Evolutionary conservation across 2,329 filamentous ascomycete species (phyloP), one percentile per base, ranked within the genome.

Genomic region (Intubia oerlemansii): DNA sequence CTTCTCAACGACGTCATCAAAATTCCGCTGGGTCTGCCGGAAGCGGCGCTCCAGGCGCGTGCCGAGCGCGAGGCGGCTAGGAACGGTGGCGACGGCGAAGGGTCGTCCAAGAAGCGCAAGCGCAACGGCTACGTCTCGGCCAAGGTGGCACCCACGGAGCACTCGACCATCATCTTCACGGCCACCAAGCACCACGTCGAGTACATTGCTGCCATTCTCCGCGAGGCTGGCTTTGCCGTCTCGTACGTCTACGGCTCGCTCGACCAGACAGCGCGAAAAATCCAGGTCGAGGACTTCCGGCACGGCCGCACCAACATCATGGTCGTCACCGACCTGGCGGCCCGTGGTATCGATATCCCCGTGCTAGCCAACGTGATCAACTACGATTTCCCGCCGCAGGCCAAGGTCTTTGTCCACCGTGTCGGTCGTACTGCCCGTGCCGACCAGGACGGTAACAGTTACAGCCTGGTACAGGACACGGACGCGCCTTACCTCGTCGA

Each of bases 131-230:
- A 25, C 9, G 51, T 59, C 3, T 60, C 61, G 20, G 52, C 55
- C 18, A 66, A 57, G 24, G 72, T 77, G 31, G 79, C 76, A 31
- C 81, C 82, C 2, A 88, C 82, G 1, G 66, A 79, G 34, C 74
- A 92, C 47, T 93, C 88, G 0, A 98, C 90, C 0, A 93, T 98
- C 40, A 59, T 98, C 4, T 98, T 98, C 44, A 70, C 80, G 1
- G 79, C 85, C 2, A 95, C 88, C 0, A 95, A 98, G 46, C 88
- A 98, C 51, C 82, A 93, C 44, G 88, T 98, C 29, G 90, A 98
- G 42, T 98, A 95, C 44, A 54, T 98, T 4, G 69, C 78, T 22
- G 66, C 67, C 24, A 52, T 98, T n/a, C 59, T 98, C n/a, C 62
- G 64, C 16, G 57, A 74, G 29, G 70, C 77, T 11, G 85, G 84